Conservation (phyloP, 345 rosid species). For the Gynandropsis gynandra region DNA sequence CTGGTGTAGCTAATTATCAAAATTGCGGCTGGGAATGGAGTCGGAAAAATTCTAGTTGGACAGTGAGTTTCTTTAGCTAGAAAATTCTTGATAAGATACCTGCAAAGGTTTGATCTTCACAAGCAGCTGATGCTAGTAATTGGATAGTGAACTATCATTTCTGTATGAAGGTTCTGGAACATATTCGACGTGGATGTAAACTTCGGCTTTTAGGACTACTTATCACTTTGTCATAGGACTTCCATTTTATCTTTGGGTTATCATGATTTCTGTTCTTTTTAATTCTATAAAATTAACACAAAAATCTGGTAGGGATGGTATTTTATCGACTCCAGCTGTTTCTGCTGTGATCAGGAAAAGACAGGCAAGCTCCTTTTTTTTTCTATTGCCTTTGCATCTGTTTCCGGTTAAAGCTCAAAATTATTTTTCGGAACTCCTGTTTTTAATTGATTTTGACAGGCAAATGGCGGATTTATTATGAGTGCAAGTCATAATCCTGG, state of each 20-base stretch:
- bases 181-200: not conserved
- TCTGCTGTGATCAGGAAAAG: conserved; percentile 83
- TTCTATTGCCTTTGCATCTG: not conserved
- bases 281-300: conserved; percentile 14
- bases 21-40: conserved; percentile 95
- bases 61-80: conserved; percentile 37
- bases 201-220: not conserved
- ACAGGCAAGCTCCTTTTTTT: conserved; percentile 57
- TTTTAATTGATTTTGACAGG: conserved; percentile 34
- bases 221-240: conserved; percentile 3
- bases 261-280: conserved; percentile 6
- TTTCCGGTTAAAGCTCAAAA: conserved; percentile 6
- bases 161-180: conserved; percentile 1
- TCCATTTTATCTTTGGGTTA: not conserved
- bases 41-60: conserved; percentile 78
- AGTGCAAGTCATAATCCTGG: conserved; percentile 97
- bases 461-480: conserved; percentile 95
- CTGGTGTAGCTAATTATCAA: conserved; percentile 68
- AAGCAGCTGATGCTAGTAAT: not conserved
- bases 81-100: conserved; percentile 3
- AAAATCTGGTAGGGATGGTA: conserved; percentile 58
- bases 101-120: not conserved
- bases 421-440: not conserved
- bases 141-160: too few relatives aligned
- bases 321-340: conserved; percentile 86